Evolutionary conservation across 148 eudicot genomes (phyloP).

Genomic region (Rheum nobile): DNA sequence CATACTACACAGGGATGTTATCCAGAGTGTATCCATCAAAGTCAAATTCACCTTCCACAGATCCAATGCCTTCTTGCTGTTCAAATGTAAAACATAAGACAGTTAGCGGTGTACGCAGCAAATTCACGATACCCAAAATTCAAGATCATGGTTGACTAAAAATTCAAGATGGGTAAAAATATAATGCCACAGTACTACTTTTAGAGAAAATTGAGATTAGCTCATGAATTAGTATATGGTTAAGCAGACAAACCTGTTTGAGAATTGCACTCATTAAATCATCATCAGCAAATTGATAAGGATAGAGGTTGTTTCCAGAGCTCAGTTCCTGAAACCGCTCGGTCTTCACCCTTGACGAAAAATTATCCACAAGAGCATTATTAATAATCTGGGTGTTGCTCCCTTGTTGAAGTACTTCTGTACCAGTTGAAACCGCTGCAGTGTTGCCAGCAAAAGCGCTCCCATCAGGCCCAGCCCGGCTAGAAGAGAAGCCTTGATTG

Average conservation of each 20-base stretch:
- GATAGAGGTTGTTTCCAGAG: constrained; percentile 32
- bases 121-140: no score
- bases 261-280: constrained; percentile 60
- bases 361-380: constrained; percentile 18
- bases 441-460: constrained; percentile 20
- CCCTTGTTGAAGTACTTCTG: constrained; percentile 21
- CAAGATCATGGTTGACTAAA: no score
- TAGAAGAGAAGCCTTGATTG: constrained; percentile 19
- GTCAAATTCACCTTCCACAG: constrained; percentile 42
- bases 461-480: constrained; percentile 15
- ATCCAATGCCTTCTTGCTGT: constrained; percentile 52
- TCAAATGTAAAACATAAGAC: not conserved
- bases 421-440: constrained; percentile 24
- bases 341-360: constrained; percentile 30
- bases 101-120: not conserved
- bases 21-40: constrained; percentile 50
- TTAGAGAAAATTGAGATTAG: not conserved
- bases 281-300: constrained; percentile 54
- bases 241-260: constrained; percentile 49
- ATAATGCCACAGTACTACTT: not conserved
- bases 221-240: not conserved
- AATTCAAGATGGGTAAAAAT: no score
- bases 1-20: constrained; percentile 35
- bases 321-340: constrained; percentile 44
- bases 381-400: constrained; percentile 20